These are phyloP conservation scores for Sechiopsis laciniata DNA, from an alignment of 306 rosid genomes.

Conservation along the genomic window DNA sequence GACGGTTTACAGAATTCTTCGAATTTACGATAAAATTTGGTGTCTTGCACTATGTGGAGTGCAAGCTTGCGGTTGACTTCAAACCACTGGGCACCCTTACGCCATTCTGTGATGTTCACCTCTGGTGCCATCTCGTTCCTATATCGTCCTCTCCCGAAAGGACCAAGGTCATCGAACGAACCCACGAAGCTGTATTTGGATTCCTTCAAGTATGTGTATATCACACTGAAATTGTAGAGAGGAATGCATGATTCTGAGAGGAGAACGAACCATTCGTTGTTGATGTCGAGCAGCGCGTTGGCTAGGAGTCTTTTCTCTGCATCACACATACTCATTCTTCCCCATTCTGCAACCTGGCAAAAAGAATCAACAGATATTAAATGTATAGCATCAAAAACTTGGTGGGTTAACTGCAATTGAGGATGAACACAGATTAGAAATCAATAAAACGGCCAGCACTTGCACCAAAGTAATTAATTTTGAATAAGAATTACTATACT, in stretches of 20 bases:
- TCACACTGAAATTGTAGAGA: constrained; percentile 49
- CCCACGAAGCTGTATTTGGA: constrained; percentile 73
- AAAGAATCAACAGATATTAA: background rate
- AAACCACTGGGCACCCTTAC: constrained; percentile 96
- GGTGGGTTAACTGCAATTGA: background rate
- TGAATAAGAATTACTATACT: background rate
- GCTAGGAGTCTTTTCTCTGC: constrained; percentile 92
- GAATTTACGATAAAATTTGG: constrained; percentile 47
- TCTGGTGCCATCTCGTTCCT: constrained; percentile 60
- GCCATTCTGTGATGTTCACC: constrained; percentile 69
- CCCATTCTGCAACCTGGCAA: constrained; percentile 80
- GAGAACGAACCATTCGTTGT: constrained; percentile 77
- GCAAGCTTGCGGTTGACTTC: constrained; percentile 80
- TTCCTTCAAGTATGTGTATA: constrained; percentile 48
- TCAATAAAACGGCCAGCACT: background rate
- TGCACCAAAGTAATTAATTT: background rate
- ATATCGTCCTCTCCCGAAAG: constrained; percentile 85
- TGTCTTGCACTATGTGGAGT: constrained; percentile 52
- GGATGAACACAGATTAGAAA: background rate
- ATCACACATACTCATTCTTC: constrained; percentile 92
- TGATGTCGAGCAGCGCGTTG: constrained; percentile 80
- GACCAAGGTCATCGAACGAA: constrained; percentile 78
- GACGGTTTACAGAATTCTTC: constrained; percentile 64
- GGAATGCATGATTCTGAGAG: constrained; percentile 96
- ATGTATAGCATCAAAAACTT: constrained; percentile 3